A percentile compares a stretch with the other conserved stretches of the same genome.
Conservation (phyloP, 1,284 basidiomycete genomes). For the Rhodotorula glutinis region DNA sequence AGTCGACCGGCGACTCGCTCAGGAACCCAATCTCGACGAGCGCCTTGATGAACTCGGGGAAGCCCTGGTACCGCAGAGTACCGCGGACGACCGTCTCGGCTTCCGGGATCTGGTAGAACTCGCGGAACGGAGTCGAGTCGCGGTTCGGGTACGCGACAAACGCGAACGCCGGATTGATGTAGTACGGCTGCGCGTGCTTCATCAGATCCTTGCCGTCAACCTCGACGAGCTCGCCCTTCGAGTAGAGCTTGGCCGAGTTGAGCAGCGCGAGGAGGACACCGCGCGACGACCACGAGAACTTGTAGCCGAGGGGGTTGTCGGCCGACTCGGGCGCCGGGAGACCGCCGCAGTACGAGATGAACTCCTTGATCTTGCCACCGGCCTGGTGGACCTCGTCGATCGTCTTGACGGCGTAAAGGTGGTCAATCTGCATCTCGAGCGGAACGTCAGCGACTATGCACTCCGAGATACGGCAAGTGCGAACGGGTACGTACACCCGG, state of each 20-base stretch:
- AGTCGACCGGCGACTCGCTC: conserved; percentile 70
- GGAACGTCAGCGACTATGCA: conserved; percentile 6
- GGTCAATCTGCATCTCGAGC: conserved; percentile 71
- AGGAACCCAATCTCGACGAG: conserved; percentile 88
- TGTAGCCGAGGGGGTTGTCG: conserved; percentile 96
- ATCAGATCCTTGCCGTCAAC: conserved; percentile 72
- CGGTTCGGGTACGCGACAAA: conserved; percentile 98
- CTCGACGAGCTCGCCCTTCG: conserved; percentile 62
- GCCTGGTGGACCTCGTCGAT: conserved; percentile 90
- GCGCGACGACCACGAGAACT: conserved; percentile 98
- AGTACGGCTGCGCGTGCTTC: conserved; percentile 85
- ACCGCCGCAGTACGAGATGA: conserved; percentile 95
- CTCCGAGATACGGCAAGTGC: conserved; percentile 26
- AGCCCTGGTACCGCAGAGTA: conserved; percentile 93
- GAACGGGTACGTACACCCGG: conserved; percentile 57
- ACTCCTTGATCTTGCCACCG: conserved; percentile 93
- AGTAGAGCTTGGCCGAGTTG: conserved; percentile 82
- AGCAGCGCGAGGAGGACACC: conserved; percentile 93
- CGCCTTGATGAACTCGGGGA: conserved; percentile 92
- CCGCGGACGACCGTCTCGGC: conserved; percentile 89
- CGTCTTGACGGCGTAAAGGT: conserved; percentile 94
- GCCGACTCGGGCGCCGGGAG: conserved; percentile 85
- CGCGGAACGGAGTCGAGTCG: conserved; percentile 80
- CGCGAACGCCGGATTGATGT: conserved; percentile 74
- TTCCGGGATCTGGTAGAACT: conserved; percentile 86